Base-by-base conservation (phyloP, 1,284 basidiomycete species). In the Sutorius eximius region DNA sequence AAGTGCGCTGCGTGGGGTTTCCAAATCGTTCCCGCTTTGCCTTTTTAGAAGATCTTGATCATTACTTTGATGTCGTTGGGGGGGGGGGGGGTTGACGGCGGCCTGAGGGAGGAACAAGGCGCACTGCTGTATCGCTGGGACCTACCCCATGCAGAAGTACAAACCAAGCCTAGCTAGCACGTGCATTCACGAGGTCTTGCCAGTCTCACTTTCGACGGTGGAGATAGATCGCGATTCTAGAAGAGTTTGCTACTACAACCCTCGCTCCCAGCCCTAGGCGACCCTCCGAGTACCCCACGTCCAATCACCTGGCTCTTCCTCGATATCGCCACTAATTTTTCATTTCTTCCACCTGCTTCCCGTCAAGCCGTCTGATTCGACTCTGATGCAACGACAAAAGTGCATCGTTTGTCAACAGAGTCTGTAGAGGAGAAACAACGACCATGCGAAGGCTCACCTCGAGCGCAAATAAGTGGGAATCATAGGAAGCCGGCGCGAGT, bases 381-480 rank as follows among this genome's bases (percentile, higher is more conserved):
- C 62, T 64, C 16, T 6, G 6, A 32, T 34, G n/a, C 37, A 15
- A 27, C 18, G 10, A n/a, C 34, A 15, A 24, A 24, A 18, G 12
- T 13, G 6, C 3, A 33, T 38, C 10, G 3, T 22, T 2, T 3
- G 12, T 46, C 49, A 49, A 27, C 13, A 42, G 20, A 22, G n/a
- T 20, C 49, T 10, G 22, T 24, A 24, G 22, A 24, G 22, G 22
- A 24, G 12, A 24, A 24, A 5, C 22, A 5, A 24, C 22, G 22
- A 24, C 22, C 22, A 24, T 24, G 27, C 3, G 6, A 10, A 30
- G 32, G 46, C 66, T 12, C 51, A 81, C 81, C 78, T 95, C 93
- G 3, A 95, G 76, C 7, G 87, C 82, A 56, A 81, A 86, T 15
- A 95, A 70, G 74, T 95, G 86, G 3, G 84, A 83, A 63, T 95